Conservation (phyloP, 2,329 filamentous ascomycete genomes). For the Alternaria triticimaculans region DNA sequence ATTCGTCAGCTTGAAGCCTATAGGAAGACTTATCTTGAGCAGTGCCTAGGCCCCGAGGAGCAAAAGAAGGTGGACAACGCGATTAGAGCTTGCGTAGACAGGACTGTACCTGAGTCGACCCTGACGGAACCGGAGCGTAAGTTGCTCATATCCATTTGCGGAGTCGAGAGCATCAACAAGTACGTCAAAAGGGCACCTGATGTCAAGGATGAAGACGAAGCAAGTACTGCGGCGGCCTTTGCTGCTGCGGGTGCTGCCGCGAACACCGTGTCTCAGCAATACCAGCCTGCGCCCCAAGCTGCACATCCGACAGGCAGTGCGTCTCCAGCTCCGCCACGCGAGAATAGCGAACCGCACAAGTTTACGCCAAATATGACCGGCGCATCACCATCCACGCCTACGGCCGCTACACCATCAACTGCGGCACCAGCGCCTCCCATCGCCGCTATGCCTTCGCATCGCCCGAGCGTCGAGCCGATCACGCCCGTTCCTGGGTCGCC, state of each 20-base stretch:
- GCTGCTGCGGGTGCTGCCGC: conserved; percentile 43
- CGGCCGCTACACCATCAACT: conserved; percentile 2
- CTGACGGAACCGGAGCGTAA: conserved; percentile 34
- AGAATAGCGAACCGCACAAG: conserved; percentile 30
- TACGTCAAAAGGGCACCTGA: conserved; percentile 20
- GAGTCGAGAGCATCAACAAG: conserved; percentile 26
- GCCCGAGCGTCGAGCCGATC: conserved; percentile 47
- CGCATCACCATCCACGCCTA: conserved; percentile 11
- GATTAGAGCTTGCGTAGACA: conserved; percentile 39
- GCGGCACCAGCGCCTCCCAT: conserved; percentile 17
- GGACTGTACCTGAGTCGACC: conserved; percentile 28
- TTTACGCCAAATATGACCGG: conserved; percentile 39
- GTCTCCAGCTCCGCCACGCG: conserved; percentile 4
- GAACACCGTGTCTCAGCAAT: conserved; percentile 16
- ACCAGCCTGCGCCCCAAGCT: conserved; percentile 3
- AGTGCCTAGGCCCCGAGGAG: conserved; percentile 31
- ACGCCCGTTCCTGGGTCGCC: conserved; percentile 46
- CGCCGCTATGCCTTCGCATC: conserved; percentile 21
- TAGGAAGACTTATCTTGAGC: conserved; percentile 38
- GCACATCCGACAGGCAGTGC: neutral
- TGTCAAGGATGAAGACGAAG: conserved; percentile 24
- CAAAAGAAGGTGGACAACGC: conserved; percentile 43
- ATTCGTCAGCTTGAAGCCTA: conserved; percentile 46
- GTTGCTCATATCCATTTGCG: conserved; percentile 34
- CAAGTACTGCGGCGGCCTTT: conserved; percentile 41